phyloP scores from a whole-genome alignment of 2,329 filamentous ascomycete genomes.

The Acrodontium crateriforme region DNA sequence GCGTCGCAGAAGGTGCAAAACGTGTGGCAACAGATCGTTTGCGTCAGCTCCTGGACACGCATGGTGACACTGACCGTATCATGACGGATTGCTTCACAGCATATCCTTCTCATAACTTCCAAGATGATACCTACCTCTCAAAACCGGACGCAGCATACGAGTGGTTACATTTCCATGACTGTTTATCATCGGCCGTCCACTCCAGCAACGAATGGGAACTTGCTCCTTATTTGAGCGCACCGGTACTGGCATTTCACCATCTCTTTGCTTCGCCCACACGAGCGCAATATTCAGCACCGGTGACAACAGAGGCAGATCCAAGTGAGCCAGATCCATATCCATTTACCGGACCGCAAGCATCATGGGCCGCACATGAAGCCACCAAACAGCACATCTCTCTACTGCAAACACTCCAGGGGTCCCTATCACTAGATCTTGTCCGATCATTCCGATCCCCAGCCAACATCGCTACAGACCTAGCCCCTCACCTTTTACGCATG shows the following conservation, averaged over 20 bases:
- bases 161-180: slow-evolving; percentile 90
- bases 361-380: slow-evolving; percentile 68
- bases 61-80: slow-evolving; percentile 65
- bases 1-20: slow-evolving; percentile 60
- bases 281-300: slow-evolving; percentile 31
- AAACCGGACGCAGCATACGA: slow-evolving; percentile 83
- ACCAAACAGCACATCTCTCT: slow-evolving; percentile 64
- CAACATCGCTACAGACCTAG: slow-evolving; percentile 64
- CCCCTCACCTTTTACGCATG: slow-evolving; percentile 74
- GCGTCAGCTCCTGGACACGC: slow-evolving; percentile 63
- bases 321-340: slow-evolving; percentile 40
- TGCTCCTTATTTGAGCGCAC: slow-evolving; percentile 70
- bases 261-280: slow-evolving; percentile 66
- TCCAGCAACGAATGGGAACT: slow-evolving; percentile 89
- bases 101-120: slow-evolving; percentile 78
- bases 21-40: slow-evolving; percentile 58
- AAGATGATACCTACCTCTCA: slow-evolving; percentile 80
- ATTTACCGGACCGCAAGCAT: slow-evolving; percentile 69
- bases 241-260: slow-evolving; percentile 78
- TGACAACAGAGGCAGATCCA: slow-evolving; percentile 29
- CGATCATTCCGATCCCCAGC: slow-evolving; percentile 68
- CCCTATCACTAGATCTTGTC: slow-evolving; percentile 56
- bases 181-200: slow-evolving; percentile 63
- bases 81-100: slow-evolving; percentile 71
- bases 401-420: slow-evolving; percentile 58